Base-by-base conservation (phyloP, 208 protist genomes). In the Vickermania spadyakhi region DNA sequence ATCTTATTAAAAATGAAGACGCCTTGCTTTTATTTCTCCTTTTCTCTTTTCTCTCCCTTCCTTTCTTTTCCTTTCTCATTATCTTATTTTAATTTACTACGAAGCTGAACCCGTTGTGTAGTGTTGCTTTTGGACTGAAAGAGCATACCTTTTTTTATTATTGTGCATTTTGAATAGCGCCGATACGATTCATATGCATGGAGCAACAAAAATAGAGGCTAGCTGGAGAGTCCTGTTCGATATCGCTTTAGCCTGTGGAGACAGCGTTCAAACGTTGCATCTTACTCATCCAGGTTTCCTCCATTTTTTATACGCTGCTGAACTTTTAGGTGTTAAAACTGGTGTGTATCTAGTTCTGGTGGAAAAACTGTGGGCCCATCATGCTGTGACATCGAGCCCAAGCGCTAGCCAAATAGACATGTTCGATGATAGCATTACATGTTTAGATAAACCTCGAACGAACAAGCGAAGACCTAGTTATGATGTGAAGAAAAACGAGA, bases 211-310 rank as follows among this genome's bases (percentile, higher is more conserved):
- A 25, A 36, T 26, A 41, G 83, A 86, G 59, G 69, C 65, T 45
- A 77, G 77, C 18, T 94, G 88, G 85, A 54, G 68, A 31, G 60
- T 94, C 21, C 74, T 94, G 21, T 94, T 94, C 71, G 81, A 84
- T 56, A 90, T 94, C 54, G 78, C 88, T 2, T 76, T 94, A 23
- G 88, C 84, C 60, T 82, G 91, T 55, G 88, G 88, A 2, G 70
- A 75, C 27, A 77, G 68, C 1, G 45, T 94, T 21, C 51, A 27
- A 11, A 30, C 36, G 31, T 53, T 78, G 22, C 53, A 58, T 5
- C 62, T 94, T 4, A 72, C 71, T 0, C 79, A 79, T 62, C 63
- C 65, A 3, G 84, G 80, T 14, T 81, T 90, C 41, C 50, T 86
- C 30, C 61, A 69, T 3, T 84, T 92, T 52, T 36, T 90, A 1